A percentile compares a stretch with the other conserved stretches of the same genome.
phyloP scores from a whole-genome alignment of 225 moss, liverwort and hornwort species.

The Lunularia cruciata region DNA sequence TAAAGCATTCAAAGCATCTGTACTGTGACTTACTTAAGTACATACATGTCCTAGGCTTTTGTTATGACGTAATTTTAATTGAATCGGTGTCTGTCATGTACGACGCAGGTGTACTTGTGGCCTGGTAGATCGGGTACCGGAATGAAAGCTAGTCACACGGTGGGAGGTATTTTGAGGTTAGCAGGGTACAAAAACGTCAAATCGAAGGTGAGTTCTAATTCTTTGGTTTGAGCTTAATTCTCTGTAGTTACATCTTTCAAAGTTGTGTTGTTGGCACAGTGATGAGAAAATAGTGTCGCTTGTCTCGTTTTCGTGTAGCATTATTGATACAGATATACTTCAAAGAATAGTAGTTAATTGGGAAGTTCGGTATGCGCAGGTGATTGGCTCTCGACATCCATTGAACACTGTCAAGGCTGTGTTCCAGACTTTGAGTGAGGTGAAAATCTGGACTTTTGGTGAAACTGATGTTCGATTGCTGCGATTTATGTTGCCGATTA shows the following conservation, averaged over 20 bases:
- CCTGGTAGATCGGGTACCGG: constrained; percentile 81
- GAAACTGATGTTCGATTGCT: neutral
- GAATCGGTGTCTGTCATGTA: neutral
- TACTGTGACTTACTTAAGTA: neutral
- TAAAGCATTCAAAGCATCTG: constrained; percentile 14
- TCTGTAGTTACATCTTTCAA: too few relatives aligned
- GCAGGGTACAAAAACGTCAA: constrained; percentile 92
- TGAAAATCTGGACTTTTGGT: constrained; percentile 12
- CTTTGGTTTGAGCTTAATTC: too few relatives aligned
- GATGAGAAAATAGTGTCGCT: too few relatives aligned
- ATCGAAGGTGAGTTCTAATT: constrained; percentile 60
- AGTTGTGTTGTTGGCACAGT: too few relatives aligned
- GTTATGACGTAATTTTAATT: neutral
- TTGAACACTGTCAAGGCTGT: constrained; percentile 96
- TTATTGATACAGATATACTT: neutral
- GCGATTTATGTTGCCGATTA: neutral
- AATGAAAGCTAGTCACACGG: constrained; percentile 91
- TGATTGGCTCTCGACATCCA: constrained; percentile 91
- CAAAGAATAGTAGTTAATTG: neutral
- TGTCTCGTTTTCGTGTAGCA: too few relatives aligned
- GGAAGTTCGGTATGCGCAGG: constrained; percentile 35
- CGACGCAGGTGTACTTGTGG: constrained; percentile 80
- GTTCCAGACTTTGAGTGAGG: constrained; percentile 88
- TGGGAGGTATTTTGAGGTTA: constrained; percentile 85
- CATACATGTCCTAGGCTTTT: neutral